Evolutionary conservation across 805 yeast genomes (phyloP).

Genomic region (Spathaspora gorwiae): DNA sequence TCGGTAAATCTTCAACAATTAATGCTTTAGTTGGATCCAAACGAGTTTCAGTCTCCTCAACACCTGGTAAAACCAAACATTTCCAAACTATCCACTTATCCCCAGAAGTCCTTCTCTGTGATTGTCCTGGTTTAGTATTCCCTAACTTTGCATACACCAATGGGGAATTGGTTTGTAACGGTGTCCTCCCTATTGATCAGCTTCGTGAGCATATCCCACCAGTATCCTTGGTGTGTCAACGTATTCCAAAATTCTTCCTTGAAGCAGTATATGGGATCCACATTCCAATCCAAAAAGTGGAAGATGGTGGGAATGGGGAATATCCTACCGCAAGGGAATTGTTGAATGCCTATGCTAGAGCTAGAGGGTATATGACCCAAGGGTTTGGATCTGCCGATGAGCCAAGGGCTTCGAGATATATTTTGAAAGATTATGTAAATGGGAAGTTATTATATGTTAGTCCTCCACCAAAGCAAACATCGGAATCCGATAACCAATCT

Average conservation of each 20-base stretch:
- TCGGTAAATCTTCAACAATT: conserved; percentile 94
- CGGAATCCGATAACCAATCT: neutral
- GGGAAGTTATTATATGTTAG: conserved; percentile 81
- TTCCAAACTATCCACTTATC: conserved; percentile 92
- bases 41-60: conserved; percentile 95
- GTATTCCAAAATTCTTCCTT: conserved; percentile 82
- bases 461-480: conserved; percentile 66
- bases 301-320: conserved; percentile 83
- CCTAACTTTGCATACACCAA: conserved; percentile 96
- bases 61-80: conserved; percentile 99
- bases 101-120: conserved; percentile 81
- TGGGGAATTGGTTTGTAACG: conserved; percentile 95
- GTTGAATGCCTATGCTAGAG: conserved; percentile 87
- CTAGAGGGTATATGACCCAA: conserved; percentile 96
- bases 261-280: conserved; percentile 94
- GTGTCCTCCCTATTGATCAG: conserved; percentile 98
- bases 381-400: conserved; percentile 97
- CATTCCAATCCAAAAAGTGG: conserved; percentile 65
- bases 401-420: conserved; percentile 86
- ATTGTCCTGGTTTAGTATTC: conserved; percentile 98
- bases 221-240: conserved; percentile 72
- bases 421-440: conserved; percentile 89
- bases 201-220: conserved; percentile 91
- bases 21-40: conserved; percentile 95
- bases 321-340: conserved; percentile 86